phyloP scores from a whole-genome alignment of 2,329 filamentous ascomycete species.

The Pezicula rhizophila region DNA sequence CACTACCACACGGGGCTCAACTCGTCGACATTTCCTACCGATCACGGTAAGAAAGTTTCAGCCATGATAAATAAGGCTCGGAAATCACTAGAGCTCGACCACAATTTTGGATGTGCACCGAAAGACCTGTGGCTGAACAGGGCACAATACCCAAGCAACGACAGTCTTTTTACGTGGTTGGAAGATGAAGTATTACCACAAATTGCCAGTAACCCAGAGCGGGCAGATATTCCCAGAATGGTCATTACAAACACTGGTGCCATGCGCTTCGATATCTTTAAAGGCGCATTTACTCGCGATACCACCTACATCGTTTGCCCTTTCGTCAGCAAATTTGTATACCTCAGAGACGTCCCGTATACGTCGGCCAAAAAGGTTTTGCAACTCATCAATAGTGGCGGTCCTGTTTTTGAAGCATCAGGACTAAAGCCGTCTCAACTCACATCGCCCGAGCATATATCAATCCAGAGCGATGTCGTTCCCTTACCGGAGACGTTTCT shows the following conservation, averaged over 20 bases:
- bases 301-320: conserved; percentile 82
- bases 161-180: conserved; percentile 80
- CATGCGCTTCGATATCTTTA: conserved; percentile 92
- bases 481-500: neutral
- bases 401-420: conserved; percentile 34
- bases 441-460: conserved; percentile 25
- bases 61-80: conserved; percentile 64
- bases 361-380: conserved; percentile 64
- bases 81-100: conserved; percentile 63
- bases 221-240: conserved; percentile 58
- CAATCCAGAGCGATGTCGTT: conserved; percentile 9
- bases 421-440: conserved; percentile 25
- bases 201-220: conserved; percentile 50
- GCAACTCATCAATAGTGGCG: conserved; percentile 49
- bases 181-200: conserved; percentile 68
- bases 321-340: conserved; percentile 74
- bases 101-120: conserved; percentile 77
- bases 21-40: conserved; percentile 66
- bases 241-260: conserved; percentile 84
- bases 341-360: conserved; percentile 77
- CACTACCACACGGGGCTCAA: conserved; percentile 75
- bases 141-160: conserved; percentile 62
- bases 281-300: conserved; percentile 84
- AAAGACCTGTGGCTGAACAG: conserved; percentile 76
- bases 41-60: conserved; percentile 67